Conservation (phyloP, 257 asterid genomes). For the Gynochthodes officinalis region DNA sequence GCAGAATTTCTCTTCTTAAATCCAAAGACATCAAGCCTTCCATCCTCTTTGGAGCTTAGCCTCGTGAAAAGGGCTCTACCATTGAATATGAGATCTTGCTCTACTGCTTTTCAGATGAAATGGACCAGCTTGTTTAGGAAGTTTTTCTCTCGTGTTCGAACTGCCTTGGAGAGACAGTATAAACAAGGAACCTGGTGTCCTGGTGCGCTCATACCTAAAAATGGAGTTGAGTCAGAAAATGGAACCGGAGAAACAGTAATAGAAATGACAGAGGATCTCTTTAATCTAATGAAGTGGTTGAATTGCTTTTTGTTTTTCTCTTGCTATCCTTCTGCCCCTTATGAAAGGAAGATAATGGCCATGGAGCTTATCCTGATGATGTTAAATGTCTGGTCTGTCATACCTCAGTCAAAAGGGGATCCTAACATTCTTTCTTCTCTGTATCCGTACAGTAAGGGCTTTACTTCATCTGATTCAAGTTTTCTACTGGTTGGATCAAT, state of each 20-base stretch:
- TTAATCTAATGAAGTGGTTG: constrained; percentile 72
- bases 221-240: constrained; percentile 30
- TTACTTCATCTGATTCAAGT: constrained; percentile 66
- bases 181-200: constrained; percentile 78
- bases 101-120: constrained; percentile 94
- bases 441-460: constrained; percentile 63
- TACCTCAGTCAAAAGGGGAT: constrained; percentile 34
- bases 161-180: constrained; percentile 79
- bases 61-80: constrained; percentile 87
- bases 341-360: constrained; percentile 94
- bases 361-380: constrained; percentile 79
- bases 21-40: constrained; percentile 83
- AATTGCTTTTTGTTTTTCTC: constrained; percentile 82
- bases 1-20: constrained; percentile 88
- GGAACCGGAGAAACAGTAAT: constrained; percentile 31
- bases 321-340: constrained; percentile 98
- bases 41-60: constrained; percentile 83
- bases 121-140: constrained; percentile 95
- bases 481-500: constrained; percentile 87
- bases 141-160: constrained; percentile 84
- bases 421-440: constrained; percentile 42
- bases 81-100: constrained; percentile 91
- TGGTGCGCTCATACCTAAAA: constrained; percentile 32
- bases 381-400: constrained; percentile 77
- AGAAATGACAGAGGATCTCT: constrained; percentile 67